phyloP scores from a whole-genome alignment of 495 filamentous ascomycete genomes.

The Penicillium goetzii region DNA sequence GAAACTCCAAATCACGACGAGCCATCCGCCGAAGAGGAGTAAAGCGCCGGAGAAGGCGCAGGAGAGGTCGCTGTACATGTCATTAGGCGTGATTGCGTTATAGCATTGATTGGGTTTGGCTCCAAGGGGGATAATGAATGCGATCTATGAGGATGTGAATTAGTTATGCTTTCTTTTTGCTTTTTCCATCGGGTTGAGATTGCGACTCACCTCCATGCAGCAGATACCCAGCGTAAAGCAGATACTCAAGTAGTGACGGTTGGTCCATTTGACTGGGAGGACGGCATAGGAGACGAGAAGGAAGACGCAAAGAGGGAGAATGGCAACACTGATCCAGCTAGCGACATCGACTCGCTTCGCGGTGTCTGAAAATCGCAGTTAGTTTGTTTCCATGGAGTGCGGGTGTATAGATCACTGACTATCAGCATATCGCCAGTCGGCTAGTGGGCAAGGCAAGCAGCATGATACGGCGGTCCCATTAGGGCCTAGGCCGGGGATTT shows the following conservation, averaged over 20 bases:
- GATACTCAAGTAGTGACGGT: constrained; percentile 90
- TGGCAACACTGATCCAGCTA: constrained; percentile 78
- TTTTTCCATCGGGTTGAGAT: not conserved
- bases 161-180: constrained; percentile 11
- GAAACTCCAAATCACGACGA: constrained; percentile 84
- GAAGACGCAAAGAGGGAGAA: constrained; percentile 72
- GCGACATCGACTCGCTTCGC: constrained; percentile 62
- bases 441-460: constrained; percentile 88
- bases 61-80: constrained; percentile 78
- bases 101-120: constrained; percentile 80
- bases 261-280: constrained; percentile 86
- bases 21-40: constrained; percentile 81
- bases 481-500: constrained; percentile 46
- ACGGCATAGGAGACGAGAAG: constrained; percentile 80
- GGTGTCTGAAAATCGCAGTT: constrained; percentile 56
- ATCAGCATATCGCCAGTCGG: constrained; percentile 82
- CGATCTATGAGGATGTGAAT: constrained; percentile 38
- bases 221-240: constrained; percentile 75
- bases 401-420: constrained; percentile 45
- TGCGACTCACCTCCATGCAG: constrained; percentile 71
- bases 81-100: constrained; percentile 89
- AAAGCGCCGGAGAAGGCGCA: constrained; percentile 91
- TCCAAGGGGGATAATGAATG: constrained; percentile 89
- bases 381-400: not conserved
- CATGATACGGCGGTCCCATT: constrained; percentile 53